Evolutionary conservation across 352 stramenopile species (phyloP), one percentile per base, ranked within the genome.

Genomic region (Pythium guiyangense): DNA sequence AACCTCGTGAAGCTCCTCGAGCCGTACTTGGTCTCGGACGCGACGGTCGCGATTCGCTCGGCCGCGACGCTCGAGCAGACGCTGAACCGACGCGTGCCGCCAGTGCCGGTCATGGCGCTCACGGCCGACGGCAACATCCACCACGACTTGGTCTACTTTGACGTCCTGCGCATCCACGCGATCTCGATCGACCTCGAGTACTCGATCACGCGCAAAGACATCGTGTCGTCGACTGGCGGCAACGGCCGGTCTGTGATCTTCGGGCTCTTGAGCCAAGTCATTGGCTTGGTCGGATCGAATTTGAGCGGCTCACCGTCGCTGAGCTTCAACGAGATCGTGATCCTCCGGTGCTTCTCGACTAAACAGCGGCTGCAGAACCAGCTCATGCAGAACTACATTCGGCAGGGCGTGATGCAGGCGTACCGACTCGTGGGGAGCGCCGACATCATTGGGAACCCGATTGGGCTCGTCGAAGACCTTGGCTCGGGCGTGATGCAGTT

Each of bases 361-460:
- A 90, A 92, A 39, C 66, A 88, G 25, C 67, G 85, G 6, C 64
- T 95, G 25, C 74, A 90, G 50, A 90, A 61, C 57, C 85, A 95
- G 59, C 51, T 95, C 9, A 69, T 93, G 6, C 81, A 87, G 59
- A 92, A 93, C 55, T 95, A 90, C 46, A 73, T 90, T 12, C 83
- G 86, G 31, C 83, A 93, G 58, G 83, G 77, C 46, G 81, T 95
- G 20, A 66, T 92, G 65, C 85, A 95, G 44, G 85, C 83, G 25
- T 95, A 95, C 50, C 84, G 84, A 26, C 59, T 95, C 35, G 70
- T 95, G 51, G 85, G 81, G 22, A 93, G 83, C 62, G 84, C 79
- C 22, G 85, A 95, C 60, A 92, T 95, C 35, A 90, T 95, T 29
- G 85, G 85, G 22, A 90, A 95, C 54, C 85, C 85, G 4, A 90